Base-by-base conservation (phyloP, 1,284 basidiomycete species). In the Rugosomyces carneus region DNA sequence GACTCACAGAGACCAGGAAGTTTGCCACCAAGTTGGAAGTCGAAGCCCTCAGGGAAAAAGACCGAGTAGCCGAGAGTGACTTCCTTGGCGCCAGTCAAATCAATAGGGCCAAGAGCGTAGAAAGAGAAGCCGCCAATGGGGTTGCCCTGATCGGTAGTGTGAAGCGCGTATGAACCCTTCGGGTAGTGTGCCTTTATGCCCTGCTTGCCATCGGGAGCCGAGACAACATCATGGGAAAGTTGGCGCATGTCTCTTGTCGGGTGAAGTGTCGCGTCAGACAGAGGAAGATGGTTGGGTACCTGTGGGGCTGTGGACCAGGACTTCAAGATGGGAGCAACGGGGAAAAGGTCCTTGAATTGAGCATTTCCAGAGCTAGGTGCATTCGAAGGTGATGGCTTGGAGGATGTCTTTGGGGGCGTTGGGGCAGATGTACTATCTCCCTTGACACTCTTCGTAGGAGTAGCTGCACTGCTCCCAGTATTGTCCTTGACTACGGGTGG, bases 91-190 rank as follows among this genome's bases (percentile, higher is more conserved):
- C 63, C 63, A 21, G 60, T 63, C 37, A 81, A 53, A 51, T 76
- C 73, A 32, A 80, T 57, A 5, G 68, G 66, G 0, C 73, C 73
- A 23, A 64, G 62, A 21, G 79, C 76, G 56, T 82, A 82, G 67
- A 81, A 82, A 39, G 80, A 78, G 20, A 80, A 61, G 6, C 80
- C 80, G 38, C 80, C 80, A 48, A 69, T 65, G 15, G 77, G 78
- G n/a, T n/a, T n/a, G n/a, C n/a, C n/a, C n/a, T n/a, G n/a, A n/a
- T n/a, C n/a, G 11, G 60, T 40, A 49, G 69, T 63, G 5, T 61
- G 64, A 44, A 76, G 77, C 42, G 72, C 78, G 63, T 76, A 73
- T 18, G 80, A 81, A 39, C 75, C 72, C 54, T 73, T 60, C 16
- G 80, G 78, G 58, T 76, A 81, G 54, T 74, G 69, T 2, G 80